A percentile compares a stretch with the other conserved stretches of the same genome.
Evolutionary conservation across 208 protist species (phyloP).

Genomic region (Tritrichomonas musculus): DNA sequence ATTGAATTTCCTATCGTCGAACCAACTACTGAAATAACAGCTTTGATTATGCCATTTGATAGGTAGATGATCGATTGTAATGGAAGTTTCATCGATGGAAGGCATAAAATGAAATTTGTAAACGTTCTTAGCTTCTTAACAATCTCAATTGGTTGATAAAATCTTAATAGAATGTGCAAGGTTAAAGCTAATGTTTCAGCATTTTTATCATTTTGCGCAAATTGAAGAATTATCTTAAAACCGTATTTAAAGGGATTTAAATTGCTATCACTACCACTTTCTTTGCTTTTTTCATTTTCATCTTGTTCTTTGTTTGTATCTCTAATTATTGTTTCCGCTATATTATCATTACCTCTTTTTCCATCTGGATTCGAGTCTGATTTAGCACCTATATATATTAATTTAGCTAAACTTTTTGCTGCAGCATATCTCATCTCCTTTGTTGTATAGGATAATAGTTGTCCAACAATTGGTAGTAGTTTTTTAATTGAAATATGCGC

Average conservation of each 20-base stretch:
- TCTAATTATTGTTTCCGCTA: too few species aligned
- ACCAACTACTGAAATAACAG: neutral
- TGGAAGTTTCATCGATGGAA: neutral
- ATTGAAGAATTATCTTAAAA: neutral
- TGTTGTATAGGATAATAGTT: neutral
- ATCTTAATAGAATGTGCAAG: neutral
- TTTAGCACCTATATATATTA: neutral
- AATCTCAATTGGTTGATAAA: constrained; percentile 12
- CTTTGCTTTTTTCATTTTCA: too few species aligned
- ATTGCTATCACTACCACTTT: neutral
- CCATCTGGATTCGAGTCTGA: too few species aligned
- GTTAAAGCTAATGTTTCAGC: neutral
- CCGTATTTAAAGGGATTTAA: neutral
- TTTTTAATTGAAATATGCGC: neutral
- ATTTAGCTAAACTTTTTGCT: neutral
- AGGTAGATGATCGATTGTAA: neutral
- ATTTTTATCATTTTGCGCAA: neutral
- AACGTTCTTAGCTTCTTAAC: neutral
- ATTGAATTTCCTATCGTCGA: neutral
- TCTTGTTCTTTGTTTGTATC: neutral
- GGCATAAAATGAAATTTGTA: neutral
- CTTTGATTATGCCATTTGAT: neutral
- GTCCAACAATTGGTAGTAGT: neutral
- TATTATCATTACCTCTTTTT: too few species aligned
- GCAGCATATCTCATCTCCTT: neutral